Conservation (phyloP, 2,329 filamentous ascomycete species). For the Pseudocercospora fijiensis region DNA sequence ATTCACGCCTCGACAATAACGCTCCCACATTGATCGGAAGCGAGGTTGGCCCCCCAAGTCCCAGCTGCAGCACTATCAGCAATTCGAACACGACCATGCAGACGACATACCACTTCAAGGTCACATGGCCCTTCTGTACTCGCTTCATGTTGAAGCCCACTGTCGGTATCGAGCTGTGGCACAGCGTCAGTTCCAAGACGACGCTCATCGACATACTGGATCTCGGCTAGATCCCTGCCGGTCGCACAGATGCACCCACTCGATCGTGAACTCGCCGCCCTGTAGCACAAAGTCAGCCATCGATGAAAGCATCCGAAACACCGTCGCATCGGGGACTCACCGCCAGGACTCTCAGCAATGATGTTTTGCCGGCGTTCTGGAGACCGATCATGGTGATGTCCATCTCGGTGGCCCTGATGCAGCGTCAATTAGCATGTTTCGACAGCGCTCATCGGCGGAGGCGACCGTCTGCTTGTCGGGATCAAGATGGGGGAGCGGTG, state of each 20-base stretch:
- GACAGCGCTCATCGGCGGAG: constrained; percentile 19
- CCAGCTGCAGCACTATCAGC: constrained; percentile 61
- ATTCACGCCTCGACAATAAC: constrained; percentile 95
- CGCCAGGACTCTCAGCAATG: constrained; percentile 85
- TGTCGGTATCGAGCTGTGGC: constrained; percentile 86
- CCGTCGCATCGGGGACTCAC: constrained; percentile 58
- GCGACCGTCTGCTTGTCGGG: constrained; percentile 3
- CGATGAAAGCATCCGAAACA: constrained; percentile 15
- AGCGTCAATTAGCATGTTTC: constrained; percentile 23
- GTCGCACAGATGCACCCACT: constrained; percentile 63
- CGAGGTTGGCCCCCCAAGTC: constrained; percentile 95
- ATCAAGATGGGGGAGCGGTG: constrained; percentile 15
- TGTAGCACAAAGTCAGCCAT: constrained; percentile 50
- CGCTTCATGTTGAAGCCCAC: constrained; percentile 99
- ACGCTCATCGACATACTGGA: constrained; percentile 19
- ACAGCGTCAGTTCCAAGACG: constrained; percentile 37
- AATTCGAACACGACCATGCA: neutral
- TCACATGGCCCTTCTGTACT: constrained; percentile 96
- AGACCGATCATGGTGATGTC: constrained; percentile 98
- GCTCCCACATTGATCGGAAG: constrained; percentile 98
- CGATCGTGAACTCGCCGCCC: constrained; percentile 98
- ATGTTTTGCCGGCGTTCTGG: constrained; percentile 98
- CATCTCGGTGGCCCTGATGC: constrained; percentile 91
- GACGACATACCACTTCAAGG: constrained; percentile 77
- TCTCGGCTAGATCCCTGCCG: constrained; percentile 24